Percentiles rank a stretch among this genome's conserved stretches.
Evolutionary conservation across 148 eudicot species (phyloP).

Genomic region (Spergularia bocconei): DNA sequence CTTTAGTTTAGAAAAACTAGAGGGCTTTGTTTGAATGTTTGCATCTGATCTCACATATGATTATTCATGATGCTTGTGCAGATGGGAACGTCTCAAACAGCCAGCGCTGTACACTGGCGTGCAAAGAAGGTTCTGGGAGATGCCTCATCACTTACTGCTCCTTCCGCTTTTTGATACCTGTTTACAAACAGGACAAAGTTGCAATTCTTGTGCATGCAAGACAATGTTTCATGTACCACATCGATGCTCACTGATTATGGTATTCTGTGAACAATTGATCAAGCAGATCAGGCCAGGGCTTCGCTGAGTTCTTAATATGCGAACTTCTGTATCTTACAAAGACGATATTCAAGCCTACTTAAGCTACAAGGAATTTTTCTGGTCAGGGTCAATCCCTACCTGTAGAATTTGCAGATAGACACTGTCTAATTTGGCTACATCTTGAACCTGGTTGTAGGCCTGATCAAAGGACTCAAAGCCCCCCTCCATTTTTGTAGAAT

Average conservation of each 20-base stretch:
- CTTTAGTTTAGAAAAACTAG: neutral
- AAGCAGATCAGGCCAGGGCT: neutral
- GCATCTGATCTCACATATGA: neutral
- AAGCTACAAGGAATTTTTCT: neutral
- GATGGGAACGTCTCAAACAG: constrained; percentile 83
- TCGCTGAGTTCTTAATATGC: neutral
- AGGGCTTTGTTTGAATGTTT: neutral
- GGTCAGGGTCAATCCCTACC: neutral
- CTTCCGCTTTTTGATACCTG: constrained; percentile 6
- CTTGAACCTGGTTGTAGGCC: neutral
- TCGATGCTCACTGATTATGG: no score
- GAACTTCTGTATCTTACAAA: neutral
- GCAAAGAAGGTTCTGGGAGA: constrained; percentile 64
- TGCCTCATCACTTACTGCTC: constrained; percentile 28
- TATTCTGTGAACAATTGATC: neutral
- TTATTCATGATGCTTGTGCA: constrained; percentile 26
- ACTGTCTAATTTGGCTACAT: neutral
- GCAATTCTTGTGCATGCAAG: neutral
- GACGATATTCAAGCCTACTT: neutral
- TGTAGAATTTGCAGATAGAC: neutral
- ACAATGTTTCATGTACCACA: no score
- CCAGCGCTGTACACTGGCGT: constrained; percentile 72
- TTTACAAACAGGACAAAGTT: neutral
- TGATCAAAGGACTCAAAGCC: neutral
- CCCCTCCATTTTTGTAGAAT: neutral